Evolutionary conservation across 371 early-diverging fungal species (phyloP).

Genomic region (Rhizopus stolonifer): DNA sequence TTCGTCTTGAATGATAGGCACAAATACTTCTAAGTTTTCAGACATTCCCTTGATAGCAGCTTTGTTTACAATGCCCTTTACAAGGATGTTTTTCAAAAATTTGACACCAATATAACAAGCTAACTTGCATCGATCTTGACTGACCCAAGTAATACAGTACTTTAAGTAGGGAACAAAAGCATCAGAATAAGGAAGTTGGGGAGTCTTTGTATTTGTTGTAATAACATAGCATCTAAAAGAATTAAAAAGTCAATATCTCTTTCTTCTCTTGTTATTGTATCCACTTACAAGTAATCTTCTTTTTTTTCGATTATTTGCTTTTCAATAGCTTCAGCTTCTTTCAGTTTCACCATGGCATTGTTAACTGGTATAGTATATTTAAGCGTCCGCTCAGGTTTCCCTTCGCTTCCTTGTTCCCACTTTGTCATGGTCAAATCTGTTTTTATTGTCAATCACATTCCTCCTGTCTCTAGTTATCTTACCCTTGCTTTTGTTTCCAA

Average conservation of each 20-base stretch:
- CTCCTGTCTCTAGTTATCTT: too few relatives aligned
- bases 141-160: slow-evolving; percentile 58
- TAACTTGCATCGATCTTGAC: slow-evolving; percentile 43
- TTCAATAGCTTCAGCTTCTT: slow-evolving; percentile 61
- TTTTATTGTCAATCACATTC: too few relatives aligned
- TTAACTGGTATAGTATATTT: slow-evolving; percentile 53
- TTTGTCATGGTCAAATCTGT: slow-evolving; percentile 40
- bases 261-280: slow-evolving; percentile 9
- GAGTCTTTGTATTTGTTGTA: slow-evolving; percentile 46
- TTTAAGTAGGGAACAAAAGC: slow-evolving; percentile 57
- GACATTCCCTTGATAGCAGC: slow-evolving; percentile 47
- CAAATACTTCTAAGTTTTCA: slow-evolving; percentile 32
- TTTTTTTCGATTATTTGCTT: slow-evolving; percentile 50
- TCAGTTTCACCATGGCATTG: slow-evolving; percentile 47
- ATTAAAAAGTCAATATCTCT: neutral
- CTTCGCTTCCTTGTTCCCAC: slow-evolving; percentile 29
- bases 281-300: slow-evolving; percentile 48
- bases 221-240: slow-evolving; percentile 39
- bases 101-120: slow-evolving; percentile 54
- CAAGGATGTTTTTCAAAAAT: slow-evolving; percentile 55
- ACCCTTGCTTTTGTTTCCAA: slow-evolving; percentile 46
- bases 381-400: slow-evolving; percentile 29
- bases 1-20: slow-evolving; percentile 33
- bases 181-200: slow-evolving; percentile 59
- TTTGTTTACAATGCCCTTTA: slow-evolving; percentile 51